phyloP scores from a whole-genome alignment of 2,329 filamentous ascomycete genomes.

The Fusarium armeniacum region DNA sequence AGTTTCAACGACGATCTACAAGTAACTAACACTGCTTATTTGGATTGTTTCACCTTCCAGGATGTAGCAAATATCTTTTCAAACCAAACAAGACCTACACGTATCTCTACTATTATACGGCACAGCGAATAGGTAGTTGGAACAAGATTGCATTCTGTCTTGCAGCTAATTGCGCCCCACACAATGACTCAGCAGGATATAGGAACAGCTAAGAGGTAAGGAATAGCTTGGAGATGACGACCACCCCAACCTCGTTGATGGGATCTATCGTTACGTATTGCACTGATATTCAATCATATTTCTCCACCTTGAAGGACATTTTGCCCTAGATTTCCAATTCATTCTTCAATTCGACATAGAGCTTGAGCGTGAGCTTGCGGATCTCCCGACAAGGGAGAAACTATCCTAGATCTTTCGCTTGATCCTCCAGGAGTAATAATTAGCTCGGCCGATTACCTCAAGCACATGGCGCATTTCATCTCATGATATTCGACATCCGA shows the following conservation, averaged over 20 bases:
- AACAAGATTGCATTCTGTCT: slow-evolving; percentile 7
- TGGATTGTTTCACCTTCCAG: neutral
- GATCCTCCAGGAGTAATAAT: slow-evolving; percentile 1
- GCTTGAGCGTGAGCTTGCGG: slow-evolving; percentile 7
- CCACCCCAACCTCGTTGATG: slow-evolving; percentile 7
- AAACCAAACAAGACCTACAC: neutral
- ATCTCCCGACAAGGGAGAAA: slow-evolving; percentile 17
- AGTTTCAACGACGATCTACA: neutral
- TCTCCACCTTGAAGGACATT: neutral
- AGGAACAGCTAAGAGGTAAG: neutral
- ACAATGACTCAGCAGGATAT: slow-evolving; percentile 32
- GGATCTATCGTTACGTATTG: neutral
- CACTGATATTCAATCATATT: neutral
- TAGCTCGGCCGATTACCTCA: slow-evolving; percentile 10
- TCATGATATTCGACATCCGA: slow-evolving; percentile 1
- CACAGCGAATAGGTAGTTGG: neutral
- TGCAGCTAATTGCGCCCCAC: slow-evolving; percentile 6
- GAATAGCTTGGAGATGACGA: slow-evolving; percentile 17
- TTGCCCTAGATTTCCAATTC: neutral
- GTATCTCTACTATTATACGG: neutral
- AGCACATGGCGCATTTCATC: neutral
- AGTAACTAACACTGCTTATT: neutral
- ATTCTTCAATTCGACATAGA: neutral
- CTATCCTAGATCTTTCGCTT: slow-evolving; percentile 13
- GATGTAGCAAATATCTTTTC: neutral